Evolutionary conservation across 1,139 yeast species (phyloP).

Genomic region (Pneumocystis jirovecii): DNA sequence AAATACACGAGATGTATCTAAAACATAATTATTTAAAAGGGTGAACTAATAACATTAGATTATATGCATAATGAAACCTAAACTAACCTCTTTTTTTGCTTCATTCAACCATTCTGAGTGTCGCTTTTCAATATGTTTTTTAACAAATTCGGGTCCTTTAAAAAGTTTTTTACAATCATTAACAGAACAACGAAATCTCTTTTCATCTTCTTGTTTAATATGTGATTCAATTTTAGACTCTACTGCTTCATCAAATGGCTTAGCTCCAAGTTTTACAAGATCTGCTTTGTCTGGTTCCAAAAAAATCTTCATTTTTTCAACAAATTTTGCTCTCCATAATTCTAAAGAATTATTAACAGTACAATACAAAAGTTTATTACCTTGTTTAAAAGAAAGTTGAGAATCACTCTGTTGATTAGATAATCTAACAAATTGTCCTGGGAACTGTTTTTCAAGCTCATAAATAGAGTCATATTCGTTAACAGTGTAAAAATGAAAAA

Average conservation of each 20-base stretch:
- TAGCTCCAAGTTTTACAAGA: constrained; percentile 12
- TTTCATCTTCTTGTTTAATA: constrained; percentile 15
- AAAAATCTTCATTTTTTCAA: constrained; percentile 10
- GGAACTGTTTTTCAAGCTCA: constrained; percentile 12
- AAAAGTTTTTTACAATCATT: constrained; percentile 16
- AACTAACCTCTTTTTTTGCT: constrained; percentile 10
- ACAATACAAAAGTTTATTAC: not conserved
- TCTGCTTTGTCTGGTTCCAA: constrained; percentile 13
- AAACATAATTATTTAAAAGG: not conserved
- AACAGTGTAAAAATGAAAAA: constrained; percentile 15
- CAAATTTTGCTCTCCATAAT: constrained; percentile 1
- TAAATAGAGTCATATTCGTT: constrained; percentile 13
- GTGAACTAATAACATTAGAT: constrained; percentile 3
- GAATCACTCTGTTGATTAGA: constrained; percentile 2
- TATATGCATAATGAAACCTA: constrained; percentile 12
- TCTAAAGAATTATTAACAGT: not conserved
- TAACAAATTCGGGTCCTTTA: constrained; percentile 17
- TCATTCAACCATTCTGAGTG: constrained; percentile 15
- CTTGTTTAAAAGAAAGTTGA: not conserved
- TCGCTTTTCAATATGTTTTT: constrained; percentile 16
- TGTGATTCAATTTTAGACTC: constrained; percentile 11
- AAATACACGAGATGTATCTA: not conserved
- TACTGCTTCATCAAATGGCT: constrained; percentile 11
- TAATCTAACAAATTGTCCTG: constrained; percentile 12
- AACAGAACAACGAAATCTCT: constrained; percentile 16